Evolutionary conservation across 805 yeast genomes (phyloP), one percentile per base, ranked within the genome.

Genomic region (Nakazawaea holstii): DNA sequence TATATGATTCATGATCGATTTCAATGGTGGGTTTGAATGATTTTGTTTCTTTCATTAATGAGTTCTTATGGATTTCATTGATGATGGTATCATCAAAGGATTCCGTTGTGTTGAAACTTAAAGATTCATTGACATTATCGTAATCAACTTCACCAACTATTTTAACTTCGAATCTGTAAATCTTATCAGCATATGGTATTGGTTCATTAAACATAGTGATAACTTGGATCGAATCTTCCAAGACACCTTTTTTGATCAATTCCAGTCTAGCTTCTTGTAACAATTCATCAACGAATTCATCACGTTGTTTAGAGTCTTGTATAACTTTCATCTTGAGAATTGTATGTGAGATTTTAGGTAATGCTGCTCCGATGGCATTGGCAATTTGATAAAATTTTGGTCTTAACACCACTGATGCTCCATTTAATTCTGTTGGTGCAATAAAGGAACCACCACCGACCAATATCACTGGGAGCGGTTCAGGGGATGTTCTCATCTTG

Each of bases 391-490:
- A 66, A 50, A 51, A 72, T 29, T 68, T 68, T 2, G 77, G 77
- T 43, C 68, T 58, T 41, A 71, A 55, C 6, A 74, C 72, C 37
- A 62, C 58, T 1, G 73, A 66, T 6, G 74, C 72, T 27, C 78
- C 77, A 11, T 64, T 62, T 11, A 71, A 45, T 15, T 53, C 46
- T 8, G 56, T 54, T 3, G 74, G 72, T n/a, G 66, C 67, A 46
- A 74, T 70, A 48, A 74, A 66, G 2, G 79, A 73, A 8, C 78
- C 79, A 33, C 79, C 79, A 36, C 79, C 79, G 35, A 74, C 79
- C 6, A 71, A 58, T 7, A 74, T 45, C 1, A 73, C 73, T 0
- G 74, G 70, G 10, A 73, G 53, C 4, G 69, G 70, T 4, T 68
- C 75, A 2, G 75, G 69, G 28, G 62, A 62, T 6, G 76, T 72